Evolutionary conservation across 179 eudicot species (phyloP), one percentile per base, ranked within the genome.

Genomic region (Beta lomatogona): DNA sequence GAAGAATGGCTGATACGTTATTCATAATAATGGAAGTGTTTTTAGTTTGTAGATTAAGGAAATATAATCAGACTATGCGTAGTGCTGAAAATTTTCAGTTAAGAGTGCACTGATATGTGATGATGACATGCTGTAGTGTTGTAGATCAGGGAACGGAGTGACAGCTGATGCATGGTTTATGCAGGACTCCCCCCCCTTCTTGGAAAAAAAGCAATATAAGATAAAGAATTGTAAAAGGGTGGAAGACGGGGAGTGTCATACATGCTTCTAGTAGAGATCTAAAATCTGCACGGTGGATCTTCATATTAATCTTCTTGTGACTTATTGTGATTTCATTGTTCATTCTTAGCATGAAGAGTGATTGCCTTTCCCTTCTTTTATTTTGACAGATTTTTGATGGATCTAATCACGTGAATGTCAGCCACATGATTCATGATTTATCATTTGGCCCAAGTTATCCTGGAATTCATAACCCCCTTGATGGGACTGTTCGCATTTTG

Each of bases 361-460:
- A 70, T 71, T 10, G 21, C 15, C 67, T 81, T 65, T 75, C 41
- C 52, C 63, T 71, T 57, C 60, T 83, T 79, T 80, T 21, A 41
- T 48, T 73, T 60, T 83, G 79, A 79, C 90, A 96, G 99, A 96
- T 96, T 50, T 96, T 96, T 87, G 99, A 91, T 80, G 93, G 95
- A 75, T 86, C 98, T 68, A 87, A 83, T 84, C 96, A 88, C 89
- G 99, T 96, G 50, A 96, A 96, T 83, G 98, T 96, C 79, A 96
- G 99, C 76, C 99, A 96, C 82, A 83, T 92, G 76, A 94, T 96
- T 85, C 99, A 96, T 81, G 97, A 96, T 78, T 82, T 96, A 80
- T 94, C 99, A 63, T 96, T 96, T 86, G 99, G 99, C 80, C 98
- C 99, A 64, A 89, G 88, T 80, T 96, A 96, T 86, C 99, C 99